Percentiles rank a stretch among this genome's conserved stretches.
Conservation (phyloP, 495 filamentous ascomycete genomes). For the Cryomyces minteri region DNA sequence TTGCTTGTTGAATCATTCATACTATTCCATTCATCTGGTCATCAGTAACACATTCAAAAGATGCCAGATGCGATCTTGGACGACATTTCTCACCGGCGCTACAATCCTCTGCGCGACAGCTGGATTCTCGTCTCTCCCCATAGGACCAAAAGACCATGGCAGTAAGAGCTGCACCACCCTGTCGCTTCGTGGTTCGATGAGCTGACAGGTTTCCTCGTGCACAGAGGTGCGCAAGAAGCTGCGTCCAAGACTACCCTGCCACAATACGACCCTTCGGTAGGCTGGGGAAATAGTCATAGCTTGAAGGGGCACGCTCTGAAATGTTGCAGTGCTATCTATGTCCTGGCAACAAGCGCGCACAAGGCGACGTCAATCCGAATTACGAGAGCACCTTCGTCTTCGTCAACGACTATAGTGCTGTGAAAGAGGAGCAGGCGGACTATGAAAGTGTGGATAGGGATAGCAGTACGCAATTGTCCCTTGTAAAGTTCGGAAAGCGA, state of each 20-base stretch:
- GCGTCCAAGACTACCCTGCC: slow-evolving; percentile 62
- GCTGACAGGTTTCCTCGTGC: not conserved
- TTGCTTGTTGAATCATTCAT: too few species aligned
- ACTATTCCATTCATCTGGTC: too few species aligned
- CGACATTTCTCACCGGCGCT: slow-evolving; percentile 92
- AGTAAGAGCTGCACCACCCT: slow-evolving; percentile 41
- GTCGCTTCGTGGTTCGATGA: not conserved
- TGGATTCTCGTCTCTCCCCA: slow-evolving; percentile 93
- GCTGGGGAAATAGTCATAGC: slow-evolving; percentile 1
- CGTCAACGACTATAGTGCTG: slow-evolving; percentile 93
- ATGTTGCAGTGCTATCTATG: slow-evolving; percentile 65
- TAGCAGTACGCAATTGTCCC: slow-evolving; percentile 22
- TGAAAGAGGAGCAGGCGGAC: slow-evolving; percentile 75
- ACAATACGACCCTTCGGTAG: slow-evolving; percentile 53
- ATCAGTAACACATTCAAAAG: not conserved
- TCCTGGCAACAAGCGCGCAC: slow-evolving; percentile 79
- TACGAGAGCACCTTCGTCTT: slow-evolving; percentile 85
- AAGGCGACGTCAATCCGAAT: slow-evolving; percentile 72
- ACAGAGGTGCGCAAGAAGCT: slow-evolving; percentile 77
- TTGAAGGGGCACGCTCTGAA: not conserved
- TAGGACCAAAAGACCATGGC: slow-evolving; percentile 92
- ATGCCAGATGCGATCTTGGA: slow-evolving; percentile 64
- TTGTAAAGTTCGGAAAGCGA: not conserved
- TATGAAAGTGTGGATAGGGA: slow-evolving; percentile 36
- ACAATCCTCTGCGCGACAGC: slow-evolving; percentile 75